phyloP scores from a whole-genome alignment of 164 flowering plant genomes.

The Cinnamomum chago region DNA sequence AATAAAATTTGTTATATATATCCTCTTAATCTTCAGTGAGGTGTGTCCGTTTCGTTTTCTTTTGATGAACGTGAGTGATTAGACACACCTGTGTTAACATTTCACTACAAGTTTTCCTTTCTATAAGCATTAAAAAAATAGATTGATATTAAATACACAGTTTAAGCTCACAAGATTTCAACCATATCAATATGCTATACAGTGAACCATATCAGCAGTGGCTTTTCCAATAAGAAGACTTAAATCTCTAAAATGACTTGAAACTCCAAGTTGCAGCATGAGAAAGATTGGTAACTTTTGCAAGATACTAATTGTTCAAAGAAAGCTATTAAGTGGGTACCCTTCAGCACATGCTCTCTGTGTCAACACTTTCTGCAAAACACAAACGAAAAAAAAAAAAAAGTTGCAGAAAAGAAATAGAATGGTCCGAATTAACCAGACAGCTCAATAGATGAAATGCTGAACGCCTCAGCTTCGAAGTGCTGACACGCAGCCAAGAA shows the following conservation, averaged over 20 bases:
- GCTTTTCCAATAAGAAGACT: too few relatives aligned
- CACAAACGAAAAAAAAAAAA: background rate
- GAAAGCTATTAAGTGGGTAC: slow-evolving; percentile 17
- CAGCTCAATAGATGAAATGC: background rate
- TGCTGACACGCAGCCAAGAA: background rate
- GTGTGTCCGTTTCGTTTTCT: too few relatives aligned
- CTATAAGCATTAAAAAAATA: background rate
- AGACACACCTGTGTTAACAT: background rate
- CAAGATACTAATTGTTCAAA: slow-evolving; percentile 4
- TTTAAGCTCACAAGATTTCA: background rate
- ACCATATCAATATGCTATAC: too few relatives aligned
- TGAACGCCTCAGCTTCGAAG: background rate
- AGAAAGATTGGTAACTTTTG: background rate
- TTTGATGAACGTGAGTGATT: too few relatives aligned
- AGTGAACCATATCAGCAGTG: background rate
- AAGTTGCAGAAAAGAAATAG: background rate
- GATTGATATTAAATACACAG: background rate
- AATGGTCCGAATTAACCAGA: background rate
- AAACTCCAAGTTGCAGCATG: background rate
- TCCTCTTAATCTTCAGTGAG: too few relatives aligned
- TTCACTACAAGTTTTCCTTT: background rate
- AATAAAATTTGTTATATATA: too few relatives aligned
- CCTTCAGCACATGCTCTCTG: slow-evolving; percentile 42
- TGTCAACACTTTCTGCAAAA: slow-evolving; percentile 26
- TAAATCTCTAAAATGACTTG: background rate